Evolutionary conservation across 2,329 filamentous ascomycete genomes (phyloP), one percentile per base, ranked within the genome.

Genomic region (Hortaea werneckii): DNA sequence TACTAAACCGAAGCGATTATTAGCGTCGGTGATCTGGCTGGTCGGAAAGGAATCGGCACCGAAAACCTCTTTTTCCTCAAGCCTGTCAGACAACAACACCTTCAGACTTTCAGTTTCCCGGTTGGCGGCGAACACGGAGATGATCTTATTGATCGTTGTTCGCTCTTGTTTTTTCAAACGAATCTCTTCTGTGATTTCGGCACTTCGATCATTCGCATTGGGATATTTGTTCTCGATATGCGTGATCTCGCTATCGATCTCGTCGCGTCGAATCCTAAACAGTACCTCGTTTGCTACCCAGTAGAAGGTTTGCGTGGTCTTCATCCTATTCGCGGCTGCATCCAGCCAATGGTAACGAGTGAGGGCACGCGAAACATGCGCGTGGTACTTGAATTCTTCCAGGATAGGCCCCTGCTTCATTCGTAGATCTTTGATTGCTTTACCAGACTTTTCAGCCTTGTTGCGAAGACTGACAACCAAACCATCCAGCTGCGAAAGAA

Each of bases 1-100:
- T 20, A 20, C 20, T 20, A 20, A 20, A 20, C 20, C 20, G 20
- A 20, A 20, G 20, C 20, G 20, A 4, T 20, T 4, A 20, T 20
- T 20, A 35, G 32, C 32, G 32, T 35, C 32, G 9, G 9, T 4
- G 2, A 35, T 35, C 8, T 39, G 37, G 10, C 8, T n/a, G 10
- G 5, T n/a, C 7, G 37, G 10, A 9, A 12, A 10, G 9, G 29
- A 5, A 13, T 27, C 29, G 7, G 26, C 27, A 11, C 7, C 20
- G 29, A 46, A 46, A 27, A 35, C 44, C 28, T 46, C 44, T 26
- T 46, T 46, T 6, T 35, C 44, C 27, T 12, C 40, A 28, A 46
- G 13, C 8, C 30, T 20, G 27, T 43, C 44, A 9, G 40, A 38
- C 26, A 42, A 12, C 40, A 46, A 39, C n/a, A 40, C 44, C 35